Percentiles rank a stretch among this genome's conserved stretches.
These are phyloP conservation scores for Mycena vitilis DNA, from an alignment of 768 basidiomycete species.

Conservation along the genomic window DNA sequence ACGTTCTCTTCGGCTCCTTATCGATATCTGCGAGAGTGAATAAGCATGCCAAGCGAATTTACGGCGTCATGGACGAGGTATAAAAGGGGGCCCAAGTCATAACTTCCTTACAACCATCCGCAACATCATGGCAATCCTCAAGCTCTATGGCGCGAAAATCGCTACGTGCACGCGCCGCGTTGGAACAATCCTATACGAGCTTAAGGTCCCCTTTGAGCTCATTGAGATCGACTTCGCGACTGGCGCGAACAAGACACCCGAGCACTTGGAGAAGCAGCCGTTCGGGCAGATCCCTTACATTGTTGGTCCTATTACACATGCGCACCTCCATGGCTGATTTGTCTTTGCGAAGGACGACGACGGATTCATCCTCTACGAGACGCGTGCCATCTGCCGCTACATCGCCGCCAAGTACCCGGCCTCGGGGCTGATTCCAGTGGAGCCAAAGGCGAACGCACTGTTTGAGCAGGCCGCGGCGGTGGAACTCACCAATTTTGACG, in stretches of 20 bases:
- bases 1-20: too few relatives aligned
- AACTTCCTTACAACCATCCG: too few relatives aligned
- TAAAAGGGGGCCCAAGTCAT: too few relatives aligned
- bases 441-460: slow-evolving; percentile 39
- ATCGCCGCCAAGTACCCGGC: slow-evolving; percentile 53
- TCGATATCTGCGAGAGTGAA: too few relatives aligned
- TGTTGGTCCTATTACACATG: background rate
- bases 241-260: slow-evolving; percentile 51
- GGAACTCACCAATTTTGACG: slow-evolving; percentile 22
- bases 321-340: background rate
- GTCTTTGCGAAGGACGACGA: slow-evolving; percentile 50
- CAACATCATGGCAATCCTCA: slow-evolving; percentile 20
- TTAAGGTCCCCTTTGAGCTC: slow-evolving; percentile 35
- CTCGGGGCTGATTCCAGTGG: slow-evolving; percentile 55
- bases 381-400: slow-evolving; percentile 60
- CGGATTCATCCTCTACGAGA: slow-evolving; percentile 60
- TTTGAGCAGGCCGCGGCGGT: slow-evolving; percentile 38
- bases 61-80: too few relatives aligned
- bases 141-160: slow-evolving; percentile 22
- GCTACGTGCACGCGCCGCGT: slow-evolving; percentile 32
- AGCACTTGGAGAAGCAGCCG: slow-evolving; percentile 54
- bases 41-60: too few relatives aligned
- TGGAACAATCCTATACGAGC: slow-evolving; percentile 26
- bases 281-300: slow-evolving; percentile 53
- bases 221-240: slow-evolving; percentile 38